Base-by-base conservation (phyloP, 306 rosid genomes). In the Trifolium dubium region DNA sequence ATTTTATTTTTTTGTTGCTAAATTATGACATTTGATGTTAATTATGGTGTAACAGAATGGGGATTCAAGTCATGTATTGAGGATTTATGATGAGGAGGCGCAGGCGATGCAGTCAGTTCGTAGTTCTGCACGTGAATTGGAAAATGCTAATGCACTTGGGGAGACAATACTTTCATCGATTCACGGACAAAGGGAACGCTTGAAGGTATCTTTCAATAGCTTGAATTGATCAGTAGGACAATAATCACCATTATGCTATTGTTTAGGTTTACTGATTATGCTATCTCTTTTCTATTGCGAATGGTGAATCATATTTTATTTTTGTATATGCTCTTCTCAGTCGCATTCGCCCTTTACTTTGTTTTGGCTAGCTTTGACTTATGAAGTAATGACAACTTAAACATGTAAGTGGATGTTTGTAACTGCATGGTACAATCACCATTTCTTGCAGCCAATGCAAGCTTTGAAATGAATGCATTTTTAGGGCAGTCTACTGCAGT, bases 141-240 rank as follows among this genome's bases (percentile, higher is more conserved):
- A 91, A 67, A 96, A 88, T 84, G 86, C 96, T 72, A 89, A 72
- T 74, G 85, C 91, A 19, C 49, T 88, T 4, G 95, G 99, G 55
- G 96, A 92, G 73, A 86, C 95, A 70, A 92, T 92, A 67, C 92
- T 94, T 67, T 78, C 86, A 18, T 79, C 90, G 69, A 89, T 88
- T 78, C 90, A 92, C 46, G 96, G 90, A 40, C 92, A 89, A 77
- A 84, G 97, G 86, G 96, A 94, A 66, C 91, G 89, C 66, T 77
- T 94, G 67, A 94, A 94, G 97, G 99, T 94, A 92, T 69, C n/a
- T 43, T 11, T 67, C 46, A 67, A n/a, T 67, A 47, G 72, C 59
- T 47, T 67, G 72, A 47, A 28, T 19, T 28, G 39, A 66, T 44
- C 23, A 66, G 10, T 54, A 9, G 31, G 2, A 14, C 13, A 41